These are phyloP conservation scores for Thermothielavioides terrestris DNA, from an alignment of 495 filamentous ascomycete species.

Conservation along the genomic window DNA sequence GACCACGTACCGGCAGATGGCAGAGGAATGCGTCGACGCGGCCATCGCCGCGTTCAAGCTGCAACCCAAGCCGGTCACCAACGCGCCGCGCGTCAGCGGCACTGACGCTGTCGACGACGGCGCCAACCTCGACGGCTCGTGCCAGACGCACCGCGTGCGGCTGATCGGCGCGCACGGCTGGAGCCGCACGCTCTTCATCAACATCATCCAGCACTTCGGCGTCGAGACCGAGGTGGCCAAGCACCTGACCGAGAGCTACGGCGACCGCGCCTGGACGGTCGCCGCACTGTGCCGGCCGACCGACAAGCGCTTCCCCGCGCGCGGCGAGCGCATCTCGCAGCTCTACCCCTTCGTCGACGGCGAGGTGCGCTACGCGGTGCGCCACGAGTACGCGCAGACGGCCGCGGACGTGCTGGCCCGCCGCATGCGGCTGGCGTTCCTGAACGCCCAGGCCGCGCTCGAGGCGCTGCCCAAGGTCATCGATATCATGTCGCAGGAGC, in stretches of 20 bases:
- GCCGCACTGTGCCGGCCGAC: constrained; percentile 77
- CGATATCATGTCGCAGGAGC: constrained; percentile 85
- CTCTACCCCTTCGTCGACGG: constrained; percentile 97
- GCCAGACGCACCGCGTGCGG: constrained; percentile 86
- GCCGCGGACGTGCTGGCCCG: constrained; percentile 86
- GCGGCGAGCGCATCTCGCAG: constrained; percentile 69
- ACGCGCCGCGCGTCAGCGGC: constrained; percentile 68
- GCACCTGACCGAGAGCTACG: constrained; percentile 83
- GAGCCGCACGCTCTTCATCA: constrained; percentile 94
- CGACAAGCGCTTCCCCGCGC: constrained; percentile 74
- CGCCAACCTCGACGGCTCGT: constrained; percentile 69
- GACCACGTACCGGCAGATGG: constrained; percentile 99
- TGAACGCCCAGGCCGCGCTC: constrained; percentile 91
- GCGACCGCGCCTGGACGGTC: constrained; percentile 93
- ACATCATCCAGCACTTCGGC: constrained; percentile 94
- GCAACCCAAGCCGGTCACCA: constrained; percentile 46
- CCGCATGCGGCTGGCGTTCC: constrained; percentile 78
- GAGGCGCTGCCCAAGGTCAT: constrained; percentile 84
- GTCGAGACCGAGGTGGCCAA: constrained; percentile 91
- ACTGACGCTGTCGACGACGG: constrained; percentile 66
- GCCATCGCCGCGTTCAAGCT: constrained; percentile 72
- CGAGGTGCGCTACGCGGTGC: constrained; percentile 82
- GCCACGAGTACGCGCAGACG: constrained; percentile 91
- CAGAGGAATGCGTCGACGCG: constrained; percentile 91
- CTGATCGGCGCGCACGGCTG: constrained; percentile 91